phyloP scores from a whole-genome alignment of 2,329 filamentous ascomycete genomes.

The Clarireedia sp. region DNA sequence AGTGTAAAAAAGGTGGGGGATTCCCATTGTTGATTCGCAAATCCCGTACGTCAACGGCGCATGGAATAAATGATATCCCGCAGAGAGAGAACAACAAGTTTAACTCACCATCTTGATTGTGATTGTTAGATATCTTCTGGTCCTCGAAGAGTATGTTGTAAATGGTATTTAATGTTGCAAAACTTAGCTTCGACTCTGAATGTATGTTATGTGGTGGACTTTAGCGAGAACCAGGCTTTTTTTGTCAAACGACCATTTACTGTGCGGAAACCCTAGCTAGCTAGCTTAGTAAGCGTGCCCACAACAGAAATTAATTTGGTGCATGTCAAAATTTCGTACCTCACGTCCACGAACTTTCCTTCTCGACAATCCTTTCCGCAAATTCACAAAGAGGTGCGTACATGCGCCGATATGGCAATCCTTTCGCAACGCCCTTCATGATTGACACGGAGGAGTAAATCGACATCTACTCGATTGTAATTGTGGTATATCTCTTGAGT shows the following conservation, averaged over 20 bases:
- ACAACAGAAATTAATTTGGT: slow-evolving; percentile 6
- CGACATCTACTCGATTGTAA: slow-evolving; percentile 31
- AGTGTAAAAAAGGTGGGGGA: background rate
- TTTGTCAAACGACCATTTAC: background rate
- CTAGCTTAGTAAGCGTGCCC: slow-evolving; percentile 10
- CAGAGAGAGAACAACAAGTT: background rate
- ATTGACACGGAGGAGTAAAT: slow-evolving; percentile 44
- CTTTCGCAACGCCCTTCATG: slow-evolving; percentile 27
- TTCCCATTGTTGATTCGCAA: background rate
- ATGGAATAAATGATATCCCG: background rate
- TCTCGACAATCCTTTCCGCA: slow-evolving; percentile 2
- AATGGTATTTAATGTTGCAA: slow-evolving; percentile 11
- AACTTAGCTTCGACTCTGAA: slow-evolving; percentile 9
- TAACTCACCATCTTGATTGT: slow-evolving; percentile 15
- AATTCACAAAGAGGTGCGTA: slow-evolving; percentile 28
- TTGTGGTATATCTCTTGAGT: background rate
- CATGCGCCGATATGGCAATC: slow-evolving; percentile 7
- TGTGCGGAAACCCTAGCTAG: slow-evolving; percentile 2
- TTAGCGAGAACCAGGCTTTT: slow-evolving; percentile 6
- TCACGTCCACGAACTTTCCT: background rate
- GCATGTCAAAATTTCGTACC: background rate
- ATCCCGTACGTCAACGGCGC: background rate
- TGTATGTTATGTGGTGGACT: background rate
- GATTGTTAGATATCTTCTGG: slow-evolving; percentile 21
- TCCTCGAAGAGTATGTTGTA: slow-evolving; percentile 27